These are phyloP conservation scores for Hibiscus tridactylites DNA, from an alignment of 345 rosid genomes.

Conservation along the genomic window DNA sequence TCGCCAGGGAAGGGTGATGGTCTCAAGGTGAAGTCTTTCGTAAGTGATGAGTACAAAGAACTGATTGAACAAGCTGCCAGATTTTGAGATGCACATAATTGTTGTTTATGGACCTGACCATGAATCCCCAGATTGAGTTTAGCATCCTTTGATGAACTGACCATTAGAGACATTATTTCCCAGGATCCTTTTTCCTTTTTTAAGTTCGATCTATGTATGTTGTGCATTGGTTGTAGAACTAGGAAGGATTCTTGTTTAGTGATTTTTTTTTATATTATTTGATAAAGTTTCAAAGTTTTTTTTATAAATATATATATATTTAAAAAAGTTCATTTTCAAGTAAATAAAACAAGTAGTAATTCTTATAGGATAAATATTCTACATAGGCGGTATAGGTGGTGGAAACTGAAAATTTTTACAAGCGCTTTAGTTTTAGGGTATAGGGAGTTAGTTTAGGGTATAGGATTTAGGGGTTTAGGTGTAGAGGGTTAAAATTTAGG, in stretches of 20 bases:
- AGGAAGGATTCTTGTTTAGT: background rate
- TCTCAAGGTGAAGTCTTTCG: conserved; percentile 77
- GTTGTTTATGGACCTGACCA: background rate
- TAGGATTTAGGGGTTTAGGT: too few relatives aligned
- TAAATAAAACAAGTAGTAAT: too few relatives aligned
- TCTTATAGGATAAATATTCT: too few relatives aligned
- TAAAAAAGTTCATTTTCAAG: too few relatives aligned
- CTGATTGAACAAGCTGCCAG: conserved; percentile 50
- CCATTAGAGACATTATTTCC: background rate
- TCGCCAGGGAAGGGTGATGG: conserved; percentile 39
- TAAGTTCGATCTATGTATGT: background rate
- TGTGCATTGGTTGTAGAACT: background rate
- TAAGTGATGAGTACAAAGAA: conserved; percentile 51
- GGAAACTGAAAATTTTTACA: too few relatives aligned
- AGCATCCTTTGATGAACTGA: background rate
- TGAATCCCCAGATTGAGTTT: background rate
- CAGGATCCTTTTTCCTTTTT: background rate
- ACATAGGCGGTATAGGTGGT: too few relatives aligned
- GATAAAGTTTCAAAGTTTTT: too few relatives aligned
- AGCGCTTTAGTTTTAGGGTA: too few relatives aligned
- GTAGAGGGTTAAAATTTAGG: too few relatives aligned
- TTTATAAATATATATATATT: too few relatives aligned
- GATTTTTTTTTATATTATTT: too few relatives aligned
- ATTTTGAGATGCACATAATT: background rate
- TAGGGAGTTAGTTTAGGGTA: too few relatives aligned